These are phyloP conservation scores for Exophiala sp. DNA, from an alignment of 2,329 filamentous ascomycete species.

Conservation along the genomic window DNA sequence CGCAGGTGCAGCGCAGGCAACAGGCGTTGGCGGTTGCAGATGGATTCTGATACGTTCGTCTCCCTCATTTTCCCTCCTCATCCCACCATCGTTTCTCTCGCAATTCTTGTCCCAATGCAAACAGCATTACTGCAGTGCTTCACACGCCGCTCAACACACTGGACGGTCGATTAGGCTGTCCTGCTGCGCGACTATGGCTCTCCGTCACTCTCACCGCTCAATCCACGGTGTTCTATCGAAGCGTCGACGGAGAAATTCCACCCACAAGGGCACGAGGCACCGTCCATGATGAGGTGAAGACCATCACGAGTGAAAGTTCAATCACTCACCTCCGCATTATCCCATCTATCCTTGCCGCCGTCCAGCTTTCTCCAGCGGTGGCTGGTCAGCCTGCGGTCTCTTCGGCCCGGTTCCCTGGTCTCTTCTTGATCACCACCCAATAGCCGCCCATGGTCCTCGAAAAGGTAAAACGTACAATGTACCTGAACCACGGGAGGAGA, in stretches of 20 bases:
- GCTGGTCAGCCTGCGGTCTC: not conserved
- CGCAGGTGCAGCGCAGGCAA: not conserved
- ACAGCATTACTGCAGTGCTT: too few relatives aligned
- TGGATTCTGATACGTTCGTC: constrained; percentile 16
- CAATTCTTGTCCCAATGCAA: too few relatives aligned
- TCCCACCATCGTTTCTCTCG: not conserved
- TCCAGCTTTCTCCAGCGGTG: not conserved
- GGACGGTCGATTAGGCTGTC: not conserved
- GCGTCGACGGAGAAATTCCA: not conserved
- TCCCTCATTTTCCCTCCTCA: constrained; percentile 5
- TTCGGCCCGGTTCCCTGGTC: constrained; percentile 6
- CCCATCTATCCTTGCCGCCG: too few relatives aligned
- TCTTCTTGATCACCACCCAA: constrained; percentile 15
- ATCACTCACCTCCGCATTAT: too few relatives aligned
- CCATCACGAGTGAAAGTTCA: too few relatives aligned
- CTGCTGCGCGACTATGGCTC: not conserved
- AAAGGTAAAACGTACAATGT: constrained; percentile 15
- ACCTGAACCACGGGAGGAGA: constrained; percentile 5
- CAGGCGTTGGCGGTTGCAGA: constrained; percentile 14
- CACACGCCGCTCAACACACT: not conserved
- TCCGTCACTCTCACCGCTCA: not conserved
- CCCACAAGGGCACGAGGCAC: not conserved
- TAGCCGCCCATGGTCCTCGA: constrained; percentile 15
- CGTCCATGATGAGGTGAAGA: not conserved
- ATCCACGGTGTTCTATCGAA: not conserved